Conservation (phyloP, 164 flowering plant genomes). For the Paratinospora sagittata region DNA sequence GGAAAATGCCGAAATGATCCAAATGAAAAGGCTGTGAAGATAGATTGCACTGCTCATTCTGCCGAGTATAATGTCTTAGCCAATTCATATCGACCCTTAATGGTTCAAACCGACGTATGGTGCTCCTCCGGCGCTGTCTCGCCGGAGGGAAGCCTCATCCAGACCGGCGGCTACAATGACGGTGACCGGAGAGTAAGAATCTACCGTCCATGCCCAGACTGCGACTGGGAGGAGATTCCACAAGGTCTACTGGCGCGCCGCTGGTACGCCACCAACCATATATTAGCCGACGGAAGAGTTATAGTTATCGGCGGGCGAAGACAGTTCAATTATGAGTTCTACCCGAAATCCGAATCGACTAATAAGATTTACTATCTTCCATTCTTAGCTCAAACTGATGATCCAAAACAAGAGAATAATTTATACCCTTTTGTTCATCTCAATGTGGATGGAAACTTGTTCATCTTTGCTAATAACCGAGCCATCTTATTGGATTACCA, state of each 20-base stretch:
- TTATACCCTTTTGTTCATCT: slow-evolving; percentile 45
- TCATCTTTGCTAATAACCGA: slow-evolving; percentile 41
- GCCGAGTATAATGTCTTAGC: slow-evolving; percentile 48
- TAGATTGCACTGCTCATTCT: slow-evolving; percentile 84
- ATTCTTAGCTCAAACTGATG: slow-evolving; percentile 45
- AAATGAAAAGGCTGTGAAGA: slow-evolving; percentile 22
- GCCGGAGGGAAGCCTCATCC: slow-evolving; percentile 54
- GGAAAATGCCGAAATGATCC: slow-evolving; percentile 49
- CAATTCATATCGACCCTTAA: slow-evolving; percentile 51
- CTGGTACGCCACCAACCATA: slow-evolving; percentile 83
- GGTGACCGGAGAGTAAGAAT: slow-evolving; percentile 44
- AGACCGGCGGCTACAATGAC: slow-evolving; percentile 66
- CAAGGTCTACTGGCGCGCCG: slow-evolving; percentile 28
- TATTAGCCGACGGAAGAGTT: slow-evolving; percentile 56
- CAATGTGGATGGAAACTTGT: slow-evolving; percentile 37
- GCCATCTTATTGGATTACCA: slow-evolving; percentile 33
- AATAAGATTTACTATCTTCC: slow-evolving; percentile 20
- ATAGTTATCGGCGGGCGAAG: slow-evolving; percentile 68
- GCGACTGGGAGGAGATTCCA: slow-evolving; percentile 65
- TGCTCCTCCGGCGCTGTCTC: slow-evolving; percentile 64
- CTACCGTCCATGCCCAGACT: slow-evolving; percentile 40
- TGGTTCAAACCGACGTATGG: slow-evolving; percentile 58
- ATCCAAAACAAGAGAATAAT: slow-evolving; percentile 34
- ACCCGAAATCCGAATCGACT: slow-evolving; percentile 36
- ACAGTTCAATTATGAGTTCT: slow-evolving; percentile 68